Base-by-base conservation (phyloP, 1,284 basidiomycete species). In the Mycena sp. region DNA sequence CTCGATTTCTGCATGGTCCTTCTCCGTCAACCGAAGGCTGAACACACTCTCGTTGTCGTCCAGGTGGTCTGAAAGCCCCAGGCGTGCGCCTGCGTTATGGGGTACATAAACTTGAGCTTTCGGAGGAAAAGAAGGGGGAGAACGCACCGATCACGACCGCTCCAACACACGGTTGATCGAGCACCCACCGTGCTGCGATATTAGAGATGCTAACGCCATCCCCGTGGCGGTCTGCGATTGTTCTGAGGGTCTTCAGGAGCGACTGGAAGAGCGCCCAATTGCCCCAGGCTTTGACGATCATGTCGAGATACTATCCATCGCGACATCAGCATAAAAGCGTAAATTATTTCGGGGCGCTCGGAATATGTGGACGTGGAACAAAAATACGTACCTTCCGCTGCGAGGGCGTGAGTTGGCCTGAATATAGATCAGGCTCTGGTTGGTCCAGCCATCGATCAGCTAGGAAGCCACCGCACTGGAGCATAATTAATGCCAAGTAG, bases 401-500 rank as follows among this genome's bases (percentile, higher is more conserved):
- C 2, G 92, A 94, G 4, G 92, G 92, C 0, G 91, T 93, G 67
- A 87, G 76, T 59, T 76, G 76, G 30, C 83, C 84, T 19, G 84
- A 80, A 69, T 94, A 94, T 5, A 84, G 78, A 77, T 92, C 90
- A 5, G 92, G 92, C 70, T 91, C 87, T 10, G 86, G 81, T 64
- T 82, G 72, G 57, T 82, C 80, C 16, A 94, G 80, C 90, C 91
- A 94, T 65, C 83, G 83, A 73, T 94, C 91, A 0, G 91, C 80
- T 49, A 94, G 80, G 73, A 94, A 93, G 6, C 92, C 92, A 9
- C 92, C 92, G 68, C 92, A 94, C 92, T 94, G 67, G 65, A n/a
- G n/a, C n/a, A n/a, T n/a, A n/a, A n/a, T n/a, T n/a, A n/a, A n/a
- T n/a, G n/a, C n/a, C n/a, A n/a, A n/a, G n/a, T n/a, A n/a, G n/a